phyloP scores from a whole-genome alignment of 768 basidiomycete species.

The Tylopilus vinaceipallidus region DNA sequence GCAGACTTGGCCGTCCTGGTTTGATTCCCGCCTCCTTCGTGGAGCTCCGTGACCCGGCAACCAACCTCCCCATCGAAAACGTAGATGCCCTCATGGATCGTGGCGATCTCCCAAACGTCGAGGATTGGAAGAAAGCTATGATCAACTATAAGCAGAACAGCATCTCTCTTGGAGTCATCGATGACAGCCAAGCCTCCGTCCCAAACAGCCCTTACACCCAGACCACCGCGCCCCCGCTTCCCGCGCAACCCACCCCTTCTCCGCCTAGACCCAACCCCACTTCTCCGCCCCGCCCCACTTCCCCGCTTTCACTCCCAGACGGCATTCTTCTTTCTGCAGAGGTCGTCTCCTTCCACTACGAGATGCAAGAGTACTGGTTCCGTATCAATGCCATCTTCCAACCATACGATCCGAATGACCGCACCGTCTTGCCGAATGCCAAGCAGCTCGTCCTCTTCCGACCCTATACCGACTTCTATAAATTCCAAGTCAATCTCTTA shows the following conservation, averaged over 20 bases:
- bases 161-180: slow-evolving; percentile 91
- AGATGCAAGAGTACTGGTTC: slow-evolving; percentile 98
- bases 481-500: slow-evolving; percentile 89
- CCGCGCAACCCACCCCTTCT: not conserved
- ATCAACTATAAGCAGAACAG: slow-evolving; percentile 94
- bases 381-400: slow-evolving; percentile 87
- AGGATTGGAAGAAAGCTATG: slow-evolving; percentile 98
- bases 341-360: slow-evolving; percentile 96
- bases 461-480: slow-evolving; percentile 97
- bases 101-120: slow-evolving; percentile 91
- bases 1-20: slow-evolving; percentile 90
- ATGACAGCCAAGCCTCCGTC: slow-evolving; percentile 49
- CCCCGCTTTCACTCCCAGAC: slow-evolving; percentile 59
- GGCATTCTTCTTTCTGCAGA: slow-evolving; percentile 85
- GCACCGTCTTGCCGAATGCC: slow-evolving; percentile 56
- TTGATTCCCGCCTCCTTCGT: slow-evolving; percentile 97
- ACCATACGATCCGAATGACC: slow-evolving; percentile 66
- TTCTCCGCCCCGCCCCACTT: slow-evolving; percentile 32
- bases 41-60: slow-evolving; percentile 90
- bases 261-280: slow-evolving; percentile 7
- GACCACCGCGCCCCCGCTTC: slow-evolving; percentile 14
- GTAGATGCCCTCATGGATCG: slow-evolving; percentile 77
- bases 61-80: slow-evolving; percentile 76
- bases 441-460: slow-evolving; percentile 88
- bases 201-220: slow-evolving; percentile 42